Percentiles rank a stretch among this genome's conserved stretches.
These are phyloP conservation scores for Phalaenopsis aphrodite DNA, from an alignment of 106 monocot species.

Conservation along the genomic window DNA sequence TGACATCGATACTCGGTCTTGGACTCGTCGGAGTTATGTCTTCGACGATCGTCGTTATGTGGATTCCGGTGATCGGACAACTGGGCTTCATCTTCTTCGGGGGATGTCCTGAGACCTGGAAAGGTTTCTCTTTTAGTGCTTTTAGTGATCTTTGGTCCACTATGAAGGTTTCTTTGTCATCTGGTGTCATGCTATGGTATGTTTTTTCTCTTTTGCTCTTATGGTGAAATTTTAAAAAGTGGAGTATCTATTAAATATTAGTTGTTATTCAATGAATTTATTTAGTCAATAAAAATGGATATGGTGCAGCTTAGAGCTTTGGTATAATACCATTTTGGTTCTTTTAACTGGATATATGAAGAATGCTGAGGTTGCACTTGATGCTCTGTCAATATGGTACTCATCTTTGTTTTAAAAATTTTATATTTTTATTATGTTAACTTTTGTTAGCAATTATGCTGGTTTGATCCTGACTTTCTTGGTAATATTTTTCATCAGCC, in stretches of 20 bases:
- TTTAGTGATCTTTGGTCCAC: slow-evolving; percentile 31
- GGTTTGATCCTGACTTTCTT: not conserved
- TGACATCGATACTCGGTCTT: slow-evolving; percentile 11
- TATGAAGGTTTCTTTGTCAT: slow-evolving; percentile 57
- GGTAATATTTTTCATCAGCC: slow-evolving; percentile 18
- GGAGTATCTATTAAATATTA: not conserved
- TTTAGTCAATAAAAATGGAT: not conserved
- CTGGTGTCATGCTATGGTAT: slow-evolving; percentile 82
- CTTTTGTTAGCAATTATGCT: not conserved
- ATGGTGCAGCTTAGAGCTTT: slow-evolving; percentile 46
- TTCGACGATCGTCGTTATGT: slow-evolving; percentile 36
- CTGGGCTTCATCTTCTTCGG: slow-evolving; percentile 33
- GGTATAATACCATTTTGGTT: slow-evolving; percentile 66
- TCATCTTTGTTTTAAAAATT: not conserved
- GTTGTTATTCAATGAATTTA: not conserved
- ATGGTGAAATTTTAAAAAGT: not conserved
- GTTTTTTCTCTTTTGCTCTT: too few relatives aligned
- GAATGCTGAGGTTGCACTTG: slow-evolving; percentile 64
- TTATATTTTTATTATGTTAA: not conserved
- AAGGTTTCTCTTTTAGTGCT: slow-evolving; percentile 32
- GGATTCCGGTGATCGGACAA: slow-evolving; percentile 40
- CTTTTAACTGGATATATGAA: slow-evolving; percentile 64
- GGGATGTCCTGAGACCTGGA: slow-evolving; percentile 52
- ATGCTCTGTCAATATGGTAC: slow-evolving; percentile 82
- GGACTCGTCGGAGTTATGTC: slow-evolving; percentile 38